Evolutionary conservation across 2,329 filamentous ascomycete species (phyloP), one percentile per base, ranked within the genome.

Genomic region (Magnaporthiopsis incrustans): DNA sequence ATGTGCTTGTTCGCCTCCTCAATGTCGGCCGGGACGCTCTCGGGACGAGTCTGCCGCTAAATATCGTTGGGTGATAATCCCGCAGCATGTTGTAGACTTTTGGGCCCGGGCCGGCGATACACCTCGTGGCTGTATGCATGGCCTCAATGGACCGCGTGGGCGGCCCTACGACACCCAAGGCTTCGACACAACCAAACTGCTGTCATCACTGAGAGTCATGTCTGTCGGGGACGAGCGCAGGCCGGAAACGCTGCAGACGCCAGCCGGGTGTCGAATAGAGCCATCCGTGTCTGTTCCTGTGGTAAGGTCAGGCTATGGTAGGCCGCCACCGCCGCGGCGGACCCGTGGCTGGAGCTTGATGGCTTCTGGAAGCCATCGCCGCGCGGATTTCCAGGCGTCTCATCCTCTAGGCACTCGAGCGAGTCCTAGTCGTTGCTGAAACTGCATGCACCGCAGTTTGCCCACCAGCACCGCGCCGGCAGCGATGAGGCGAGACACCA

Each of bases 401-500:
- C 76, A 50, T 74, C 77, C 61, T 77, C 76, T 3, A 77, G 73
- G 73, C 75, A 76, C 66, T 86, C 83, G 2, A 79, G 82, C 3
- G 79, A 77, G 22, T 70, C 69, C 59, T 65, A 64, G 7, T 73
- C 73, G 6, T 75, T 70, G 15, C 77, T 78, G 61, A 85, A 78
- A n/a, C 66, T 82, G 80, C 8, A n/a, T n/a, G 33, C 59, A 60
- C 18, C 35, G 59, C 33, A 60, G 59, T 68, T 87, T 88, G 11
- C 85, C 85, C 35, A 87, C 75, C 38, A 84, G 78, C 1, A 87
- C 73, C 1, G 81, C 85, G 0, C 85, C 85, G 10, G 81, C 79
- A 0, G 77, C 75, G 27, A 83, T 77, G 22, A 86, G 73, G 30
- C 74, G 78, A 8, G 80, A 72, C 11, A 85, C 78, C 1, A 84